Percentiles rank a stretch among this genome's conserved stretches.
Evolutionary conservation across 176 grass and related monocot genomes (phyloP).

Genomic region (bread wheat (Triticum aestivum)): IWGSC_CS_RefSeq_v2.1 NC_057794.1:450986525-450987024

Average conservation of each 20-base stretch:
- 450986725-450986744: slow-evolving; percentile 97
- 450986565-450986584: slow-evolving; percentile 92
- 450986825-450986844: slow-evolving; percentile 59
- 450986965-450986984: background rate
- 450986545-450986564: slow-evolving; percentile 84
- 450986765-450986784: slow-evolving; percentile 85
- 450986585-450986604: background rate
- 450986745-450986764: slow-evolving; percentile 66
- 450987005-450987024: background rate
- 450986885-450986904: slow-evolving; percentile 8
- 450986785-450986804: slow-evolving; percentile 92
- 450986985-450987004: background rate
- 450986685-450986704: background rate
- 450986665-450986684: background rate
- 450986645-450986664: background rate
- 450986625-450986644: slow-evolving; percentile 12
- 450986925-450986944: background rate
- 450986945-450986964: background rate
- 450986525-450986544: slow-evolving; percentile 93
- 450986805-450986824: slow-evolving; percentile 75
- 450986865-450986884: slow-evolving; percentile 54
- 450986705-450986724: slow-evolving; percentile 41
- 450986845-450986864: slow-evolving; percentile 60
- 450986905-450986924: background rate
- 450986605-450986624: slow-evolving; percentile 4